Conservation (phyloP, 257 asterid genomes). For the Haberlea rhodopensis region DNA sequence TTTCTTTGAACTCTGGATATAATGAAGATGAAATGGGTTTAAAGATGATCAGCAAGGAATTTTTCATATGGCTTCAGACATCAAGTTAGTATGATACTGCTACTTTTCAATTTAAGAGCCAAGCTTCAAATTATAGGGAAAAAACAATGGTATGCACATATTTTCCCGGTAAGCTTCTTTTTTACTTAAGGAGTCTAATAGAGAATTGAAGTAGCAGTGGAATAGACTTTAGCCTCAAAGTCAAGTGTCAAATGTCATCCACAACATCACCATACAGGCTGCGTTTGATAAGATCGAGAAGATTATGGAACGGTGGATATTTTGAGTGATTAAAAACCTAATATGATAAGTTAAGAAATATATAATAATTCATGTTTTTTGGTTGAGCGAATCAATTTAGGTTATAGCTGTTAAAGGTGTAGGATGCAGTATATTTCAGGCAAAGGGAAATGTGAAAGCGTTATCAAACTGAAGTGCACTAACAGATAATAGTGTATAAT, state of each 20-base stretch:
- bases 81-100: background rate
- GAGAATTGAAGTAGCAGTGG: background rate
- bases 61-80: constrained; percentile 9
- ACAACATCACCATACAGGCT: background rate
- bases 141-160: background rate
- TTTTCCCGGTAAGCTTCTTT: background rate
- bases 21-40: constrained; percentile 3
- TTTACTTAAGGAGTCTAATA: background rate
- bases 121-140: background rate
- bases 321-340: background rate
- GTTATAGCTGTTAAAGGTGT: too few species aligned
- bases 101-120: constrained; percentile 13
- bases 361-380: too few species aligned
- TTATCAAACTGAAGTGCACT: too few species aligned
- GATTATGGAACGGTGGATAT: background rate
- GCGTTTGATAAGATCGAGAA: background rate
- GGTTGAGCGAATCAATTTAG: too few species aligned
- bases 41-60: background rate
- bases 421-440: too few species aligned
- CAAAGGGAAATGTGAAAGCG: too few species aligned
- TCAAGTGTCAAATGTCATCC: background rate
- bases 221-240: background rate
- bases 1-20: constrained; percentile 49
- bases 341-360: background rate
- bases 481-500: background rate